Evolutionary conservation across 441 rosid species (phyloP).

Genomic region (Codiaeum variegatum): DNA sequence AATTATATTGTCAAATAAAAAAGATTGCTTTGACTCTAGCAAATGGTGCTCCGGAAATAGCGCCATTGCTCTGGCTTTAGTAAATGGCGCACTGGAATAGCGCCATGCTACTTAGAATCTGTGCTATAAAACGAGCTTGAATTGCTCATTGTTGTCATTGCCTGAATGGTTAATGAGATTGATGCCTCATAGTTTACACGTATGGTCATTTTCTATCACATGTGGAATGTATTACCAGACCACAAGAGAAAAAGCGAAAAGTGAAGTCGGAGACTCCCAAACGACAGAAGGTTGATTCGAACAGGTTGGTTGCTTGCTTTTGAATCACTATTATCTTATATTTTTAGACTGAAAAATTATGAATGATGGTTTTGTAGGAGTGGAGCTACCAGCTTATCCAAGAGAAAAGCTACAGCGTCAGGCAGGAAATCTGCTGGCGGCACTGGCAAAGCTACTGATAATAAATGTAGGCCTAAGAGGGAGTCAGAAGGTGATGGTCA

Average conservation of each 20-base stretch:
- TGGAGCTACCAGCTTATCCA: conserved; percentile 17
- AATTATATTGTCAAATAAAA: too few relatives aligned
- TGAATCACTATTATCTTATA: not conserved
- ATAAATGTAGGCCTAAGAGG: not conserved
- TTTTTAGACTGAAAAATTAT: conserved; percentile 3
- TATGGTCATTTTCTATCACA: not conserved
- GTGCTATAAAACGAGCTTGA: not conserved
- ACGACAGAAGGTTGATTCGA: conserved; percentile 18
- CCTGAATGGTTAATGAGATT: not conserved
- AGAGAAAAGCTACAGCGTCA: conserved; percentile 19
- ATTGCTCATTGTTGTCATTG: not conserved
- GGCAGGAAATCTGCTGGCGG: conserved; percentile 1
- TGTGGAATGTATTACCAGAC: conserved; percentile 23
- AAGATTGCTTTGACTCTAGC: too few relatives aligned
- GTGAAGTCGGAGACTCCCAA: conserved; percentile 14
- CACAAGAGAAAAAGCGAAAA: conserved; percentile 16
- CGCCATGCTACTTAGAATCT: too few relatives aligned
- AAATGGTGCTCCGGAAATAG: too few relatives aligned
- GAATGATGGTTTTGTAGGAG: conserved; percentile 28
- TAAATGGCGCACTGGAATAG: not conserved
- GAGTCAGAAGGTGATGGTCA: not conserved
- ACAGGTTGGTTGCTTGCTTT: conserved; percentile 27
- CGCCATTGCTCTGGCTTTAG: too few relatives aligned
- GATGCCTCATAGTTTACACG: not conserved
- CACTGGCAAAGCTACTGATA: conserved; percentile 8